Conservation (phyloP, 306 rosid genomes). For the Neltuma alba region DNA sequence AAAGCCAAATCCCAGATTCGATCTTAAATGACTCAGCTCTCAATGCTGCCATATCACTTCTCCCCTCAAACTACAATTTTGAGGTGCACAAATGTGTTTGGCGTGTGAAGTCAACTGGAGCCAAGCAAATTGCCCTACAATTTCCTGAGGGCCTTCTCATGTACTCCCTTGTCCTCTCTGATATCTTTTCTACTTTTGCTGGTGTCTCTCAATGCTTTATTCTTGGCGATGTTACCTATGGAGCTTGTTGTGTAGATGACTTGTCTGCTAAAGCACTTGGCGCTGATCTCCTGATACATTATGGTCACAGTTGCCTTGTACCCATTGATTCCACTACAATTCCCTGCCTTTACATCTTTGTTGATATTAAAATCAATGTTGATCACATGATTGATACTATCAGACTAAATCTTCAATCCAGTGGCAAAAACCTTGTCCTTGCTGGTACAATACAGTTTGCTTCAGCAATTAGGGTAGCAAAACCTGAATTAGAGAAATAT, state of each 20-base stretch:
- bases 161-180: conserved; percentile 83
- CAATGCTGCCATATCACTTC: conserved; percentile 51
- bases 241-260: conserved; percentile 89
- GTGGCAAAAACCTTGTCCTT: conserved; percentile 47
- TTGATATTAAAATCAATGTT: conserved; percentile 75
- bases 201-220: conserved; percentile 63
- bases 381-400: conserved; percentile 61
- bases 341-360: conserved; percentile 92
- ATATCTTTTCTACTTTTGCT: conserved; percentile 78
- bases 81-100: conserved; percentile 81
- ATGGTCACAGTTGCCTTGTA: conserved; percentile 92
- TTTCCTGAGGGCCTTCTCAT: conserved; percentile 94
- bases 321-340: conserved; percentile 78
- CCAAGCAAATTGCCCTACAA: conserved; percentile 78
- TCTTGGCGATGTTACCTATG: conserved; percentile 83
- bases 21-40: conserved; percentile 51
- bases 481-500: conserved; percentile 65
- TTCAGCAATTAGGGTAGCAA: conserved; percentile 73
- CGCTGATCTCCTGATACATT: conserved; percentile 78
- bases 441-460: conserved; percentile 94
- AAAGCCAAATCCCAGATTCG: conserved; percentile 55
- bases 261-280: conserved; percentile 71
- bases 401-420: conserved; percentile 47
- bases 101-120: conserved; percentile 71
- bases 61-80: conserved; percentile 74